phyloP scores from a whole-genome alignment of 345 rosid species.

The Pelargonium nanum region DNA sequence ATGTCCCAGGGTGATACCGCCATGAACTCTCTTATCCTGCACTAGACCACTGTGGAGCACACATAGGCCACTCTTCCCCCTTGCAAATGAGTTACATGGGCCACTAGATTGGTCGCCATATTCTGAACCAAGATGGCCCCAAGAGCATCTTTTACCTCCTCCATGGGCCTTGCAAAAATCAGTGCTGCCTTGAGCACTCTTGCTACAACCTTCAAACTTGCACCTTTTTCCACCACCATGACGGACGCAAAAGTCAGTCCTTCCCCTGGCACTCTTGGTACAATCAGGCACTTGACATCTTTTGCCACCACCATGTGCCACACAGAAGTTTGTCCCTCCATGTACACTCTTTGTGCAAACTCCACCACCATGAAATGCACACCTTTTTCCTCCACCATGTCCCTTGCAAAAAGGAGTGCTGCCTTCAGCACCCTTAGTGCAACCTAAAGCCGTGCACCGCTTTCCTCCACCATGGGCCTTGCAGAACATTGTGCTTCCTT shows the following conservation, averaged over 20 bases:
- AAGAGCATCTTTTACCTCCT: conserved; percentile 88
- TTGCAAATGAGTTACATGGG: conserved; percentile 79
- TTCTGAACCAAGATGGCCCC: conserved; percentile 86
- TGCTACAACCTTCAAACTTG: conserved; percentile 70
- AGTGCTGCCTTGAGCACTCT: conserved; percentile 97
- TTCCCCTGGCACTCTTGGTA: conserved; percentile 96
- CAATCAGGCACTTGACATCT: conserved; percentile 80
- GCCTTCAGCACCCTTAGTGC: conserved; percentile 97
- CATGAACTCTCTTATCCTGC: conserved; percentile 80
- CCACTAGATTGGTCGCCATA: conserved; percentile 37
- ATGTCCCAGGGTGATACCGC: conserved; percentile 54
- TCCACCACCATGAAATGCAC: conserved; percentile 72
- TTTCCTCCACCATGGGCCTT: conserved; percentile 98
- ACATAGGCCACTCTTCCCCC: conserved; percentile 89
- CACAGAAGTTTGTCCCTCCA: conserved; percentile 96
- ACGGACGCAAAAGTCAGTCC: conserved; percentile 85
- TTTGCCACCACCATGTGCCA: conserved; percentile 97
- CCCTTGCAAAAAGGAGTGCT: conserved; percentile 95
- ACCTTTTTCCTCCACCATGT: conserved; percentile 96
- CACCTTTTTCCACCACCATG: conserved; percentile 99
- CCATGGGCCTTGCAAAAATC: conserved; percentile 98
- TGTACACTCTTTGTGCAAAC: conserved; percentile 91
- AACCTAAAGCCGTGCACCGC: conserved; percentile 64
- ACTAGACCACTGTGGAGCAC: conserved; percentile 65
- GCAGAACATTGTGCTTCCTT: conserved; percentile 96